Conservation (phyloP, 2,329 filamentous ascomycete species). For the Mariannaea elegans region DNA sequence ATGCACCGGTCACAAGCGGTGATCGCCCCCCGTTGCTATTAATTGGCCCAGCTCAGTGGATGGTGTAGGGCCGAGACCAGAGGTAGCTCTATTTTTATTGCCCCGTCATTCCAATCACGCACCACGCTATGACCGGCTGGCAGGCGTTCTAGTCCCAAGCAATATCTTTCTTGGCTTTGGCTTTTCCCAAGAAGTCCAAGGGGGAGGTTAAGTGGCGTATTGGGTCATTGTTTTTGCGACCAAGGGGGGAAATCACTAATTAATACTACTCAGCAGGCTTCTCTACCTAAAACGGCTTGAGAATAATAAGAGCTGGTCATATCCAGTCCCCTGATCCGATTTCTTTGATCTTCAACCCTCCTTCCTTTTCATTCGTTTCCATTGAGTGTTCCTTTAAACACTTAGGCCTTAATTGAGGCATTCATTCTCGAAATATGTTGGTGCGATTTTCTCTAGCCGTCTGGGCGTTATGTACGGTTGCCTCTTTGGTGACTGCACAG, state of each 20-base stretch:
- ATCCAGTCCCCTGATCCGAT: neutral
- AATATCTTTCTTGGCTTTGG: neutral
- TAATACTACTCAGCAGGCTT: neutral
- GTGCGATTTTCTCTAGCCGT: neutral
- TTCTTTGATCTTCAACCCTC: neutral
- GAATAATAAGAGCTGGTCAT: slow-evolving; percentile 3
- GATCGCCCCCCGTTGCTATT: neutral
- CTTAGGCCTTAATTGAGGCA: neutral
- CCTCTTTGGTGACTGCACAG: neutral
- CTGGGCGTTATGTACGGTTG: neutral
- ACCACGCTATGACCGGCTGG: neutral
- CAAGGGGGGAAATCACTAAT: neutral
- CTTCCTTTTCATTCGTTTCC: neutral
- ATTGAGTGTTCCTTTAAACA: neutral
- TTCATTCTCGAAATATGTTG: slow-evolving; percentile 4
- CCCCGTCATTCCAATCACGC: neutral
- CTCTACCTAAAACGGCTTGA: neutral
- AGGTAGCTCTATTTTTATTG: slow-evolving; percentile 8
- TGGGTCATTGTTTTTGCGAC: neutral
- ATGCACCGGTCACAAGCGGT: neutral
- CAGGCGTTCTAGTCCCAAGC: neutral
- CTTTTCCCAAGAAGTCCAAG: neutral
- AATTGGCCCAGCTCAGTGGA: neutral
- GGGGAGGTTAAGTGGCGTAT: neutral
- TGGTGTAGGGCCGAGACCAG: slow-evolving; percentile 4